phyloP scores from a whole-genome alignment of 345 rosid species.

The Camelina neglecta region DNA sequence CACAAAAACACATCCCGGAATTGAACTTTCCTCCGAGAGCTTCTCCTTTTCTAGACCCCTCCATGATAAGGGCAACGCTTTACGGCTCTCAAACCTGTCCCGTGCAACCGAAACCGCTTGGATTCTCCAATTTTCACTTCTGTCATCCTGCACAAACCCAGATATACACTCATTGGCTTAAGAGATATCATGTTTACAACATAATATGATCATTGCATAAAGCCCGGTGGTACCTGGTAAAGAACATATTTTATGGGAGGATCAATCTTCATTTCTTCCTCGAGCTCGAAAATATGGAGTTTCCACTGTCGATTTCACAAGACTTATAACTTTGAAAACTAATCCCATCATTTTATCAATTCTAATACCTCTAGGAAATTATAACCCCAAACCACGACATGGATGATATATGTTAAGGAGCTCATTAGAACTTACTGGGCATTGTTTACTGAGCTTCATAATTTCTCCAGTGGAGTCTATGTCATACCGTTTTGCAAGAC shows the following conservation, averaged over 20 bases:
- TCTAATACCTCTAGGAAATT: not conserved
- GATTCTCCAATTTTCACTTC: slow-evolving; percentile 80
- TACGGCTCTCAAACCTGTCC: slow-evolving; percentile 78
- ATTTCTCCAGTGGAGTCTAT: slow-evolving; percentile 80
- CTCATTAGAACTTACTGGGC: slow-evolving; percentile 66
- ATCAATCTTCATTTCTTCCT: slow-evolving; percentile 76
- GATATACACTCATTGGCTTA: slow-evolving; percentile 11
- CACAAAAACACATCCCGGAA: slow-evolving; percentile 74
- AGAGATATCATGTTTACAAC: not conserved
- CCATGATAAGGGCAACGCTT: slow-evolving; percentile 79
- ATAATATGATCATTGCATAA: not conserved
- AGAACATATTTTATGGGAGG: slow-evolving; percentile 76
- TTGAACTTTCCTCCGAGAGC: slow-evolving; percentile 62
- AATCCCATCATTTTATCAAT: not conserved
- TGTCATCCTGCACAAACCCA: slow-evolving; percentile 65
- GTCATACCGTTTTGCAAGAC: slow-evolving; percentile 57
- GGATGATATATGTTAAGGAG: not conserved
- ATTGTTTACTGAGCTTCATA: slow-evolving; percentile 63
- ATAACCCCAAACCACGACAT: not conserved
- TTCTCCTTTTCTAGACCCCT: slow-evolving; percentile 73
- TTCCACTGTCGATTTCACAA: slow-evolving; percentile 65
- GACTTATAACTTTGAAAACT: too few species aligned
- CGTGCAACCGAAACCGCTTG: slow-evolving; percentile 82
- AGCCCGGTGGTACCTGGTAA: slow-evolving; percentile 54
- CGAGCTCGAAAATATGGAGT: slow-evolving; percentile 79